These are phyloP conservation scores for Umbelopsis sp. DNA, from an alignment of 192 early-diverging fungal species.

Conservation along the genomic window DNA sequence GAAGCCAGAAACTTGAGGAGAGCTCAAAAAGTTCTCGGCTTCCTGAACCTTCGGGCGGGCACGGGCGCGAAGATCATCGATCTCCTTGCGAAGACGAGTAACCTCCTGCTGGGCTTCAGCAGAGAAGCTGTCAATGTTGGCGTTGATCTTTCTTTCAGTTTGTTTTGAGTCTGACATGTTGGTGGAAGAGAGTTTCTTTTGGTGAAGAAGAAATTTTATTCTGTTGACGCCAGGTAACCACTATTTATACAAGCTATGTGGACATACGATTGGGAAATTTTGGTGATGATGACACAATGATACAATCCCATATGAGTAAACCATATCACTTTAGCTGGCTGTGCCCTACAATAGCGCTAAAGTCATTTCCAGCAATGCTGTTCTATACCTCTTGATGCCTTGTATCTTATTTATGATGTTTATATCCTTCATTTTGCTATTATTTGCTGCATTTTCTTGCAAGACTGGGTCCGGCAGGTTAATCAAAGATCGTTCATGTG, in stretches of 20 bases:
- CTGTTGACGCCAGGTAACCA: background rate
- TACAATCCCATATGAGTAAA: background rate
- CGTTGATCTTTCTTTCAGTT: constrained; percentile 31
- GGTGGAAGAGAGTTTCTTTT: constrained; percentile 13
- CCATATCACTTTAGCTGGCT: background rate
- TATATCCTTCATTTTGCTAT: too few species aligned
- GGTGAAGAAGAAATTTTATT: background rate
- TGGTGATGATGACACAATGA: constrained; percentile 16
- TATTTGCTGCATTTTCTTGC: too few species aligned
- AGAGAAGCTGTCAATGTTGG: constrained; percentile 26
- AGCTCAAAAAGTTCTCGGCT: constrained; percentile 30
- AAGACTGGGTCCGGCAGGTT: background rate
- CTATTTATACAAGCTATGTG: background rate
- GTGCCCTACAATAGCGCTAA: background rate
- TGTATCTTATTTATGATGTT: too few species aligned
- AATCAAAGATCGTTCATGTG: background rate
- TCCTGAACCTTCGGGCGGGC: constrained; percentile 30
- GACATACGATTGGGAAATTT: constrained; percentile 1
- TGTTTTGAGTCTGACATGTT: constrained; percentile 23
- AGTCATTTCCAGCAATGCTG: background rate
- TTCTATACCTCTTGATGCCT: background rate
- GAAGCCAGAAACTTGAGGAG: constrained; percentile 33
- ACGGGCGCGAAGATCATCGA: constrained; percentile 19
- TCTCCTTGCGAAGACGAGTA: constrained; percentile 24
- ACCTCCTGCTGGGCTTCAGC: constrained; percentile 29